These are phyloP conservation scores for Cordyceps fumosorosea DNA, from an alignment of 2,329 filamentous ascomycete genomes.

Conservation along the genomic window DNA sequence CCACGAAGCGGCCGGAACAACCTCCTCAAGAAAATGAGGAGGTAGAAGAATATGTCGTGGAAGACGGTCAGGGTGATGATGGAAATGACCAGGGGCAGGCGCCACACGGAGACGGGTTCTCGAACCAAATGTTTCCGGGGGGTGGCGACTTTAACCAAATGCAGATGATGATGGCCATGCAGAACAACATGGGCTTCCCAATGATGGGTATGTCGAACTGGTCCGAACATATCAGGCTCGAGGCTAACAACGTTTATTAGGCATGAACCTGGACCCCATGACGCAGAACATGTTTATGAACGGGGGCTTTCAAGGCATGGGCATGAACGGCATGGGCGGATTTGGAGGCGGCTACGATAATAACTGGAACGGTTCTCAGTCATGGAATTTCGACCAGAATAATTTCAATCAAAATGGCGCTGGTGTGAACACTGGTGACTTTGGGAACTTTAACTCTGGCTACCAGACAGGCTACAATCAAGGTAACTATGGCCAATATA, in stretches of 20 bases:
- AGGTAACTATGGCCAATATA: conserved; percentile 79
- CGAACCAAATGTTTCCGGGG: conserved; percentile 52
- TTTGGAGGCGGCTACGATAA: conserved; percentile 64
- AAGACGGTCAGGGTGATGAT: conserved; percentile 24
- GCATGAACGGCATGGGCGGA: conserved; percentile 71
- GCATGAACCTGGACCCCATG: conserved; percentile 80
- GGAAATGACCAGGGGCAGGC: conserved; percentile 28
- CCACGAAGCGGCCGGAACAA: conserved; percentile 18
- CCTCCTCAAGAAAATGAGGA: conserved; percentile 18
- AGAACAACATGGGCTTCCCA: conserved; percentile 61
- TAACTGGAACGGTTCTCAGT: conserved; percentile 75
- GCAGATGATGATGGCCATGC: conserved; percentile 75
- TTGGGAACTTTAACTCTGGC: conserved; percentile 71
- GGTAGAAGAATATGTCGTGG: conserved; percentile 20
- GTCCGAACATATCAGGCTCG: background rate
- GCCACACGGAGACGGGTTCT: conserved; percentile 33
- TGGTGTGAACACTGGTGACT: conserved; percentile 75
- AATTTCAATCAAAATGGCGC: conserved; percentile 83
- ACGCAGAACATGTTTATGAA: conserved; percentile 77
- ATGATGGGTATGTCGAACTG: conserved; percentile 73
- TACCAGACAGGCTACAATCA: conserved; percentile 72
- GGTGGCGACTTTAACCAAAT: conserved; percentile 67
- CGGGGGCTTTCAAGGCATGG: conserved; percentile 71
- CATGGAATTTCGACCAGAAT: conserved; percentile 81
- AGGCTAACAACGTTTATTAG: conserved; percentile 31